These are phyloP conservation scores for Epichloe festucae DNA, from an alignment of 2,329 filamentous ascomycete genomes.

Conservation along the genomic window DNA sequence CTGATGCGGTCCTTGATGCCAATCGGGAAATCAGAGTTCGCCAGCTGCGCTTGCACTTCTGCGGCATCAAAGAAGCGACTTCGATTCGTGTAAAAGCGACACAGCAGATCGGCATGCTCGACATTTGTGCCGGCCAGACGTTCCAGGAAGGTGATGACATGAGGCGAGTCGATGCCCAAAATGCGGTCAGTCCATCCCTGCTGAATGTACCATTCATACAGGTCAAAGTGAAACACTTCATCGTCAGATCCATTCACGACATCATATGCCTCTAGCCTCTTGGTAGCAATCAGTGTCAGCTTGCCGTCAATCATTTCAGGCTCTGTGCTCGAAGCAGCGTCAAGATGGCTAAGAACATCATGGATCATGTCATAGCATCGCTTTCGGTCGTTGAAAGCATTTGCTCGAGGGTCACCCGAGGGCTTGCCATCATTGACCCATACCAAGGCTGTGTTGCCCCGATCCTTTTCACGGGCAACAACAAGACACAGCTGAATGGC, in stretches of 20 bases:
- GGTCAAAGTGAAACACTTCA: slow-evolving; percentile 85
- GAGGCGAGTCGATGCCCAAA: slow-evolving; percentile 70
- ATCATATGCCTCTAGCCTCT: slow-evolving; percentile 76
- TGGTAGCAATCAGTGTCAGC: slow-evolving; percentile 60
- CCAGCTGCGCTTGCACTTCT: slow-evolving; percentile 70
- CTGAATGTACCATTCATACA: slow-evolving; percentile 96
- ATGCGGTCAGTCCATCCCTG: slow-evolving; percentile 78
- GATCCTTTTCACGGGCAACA: slow-evolving; percentile 74
- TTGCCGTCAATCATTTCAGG: slow-evolving; percentile 68
- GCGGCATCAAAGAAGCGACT: slow-evolving; percentile 78
- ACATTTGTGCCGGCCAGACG: slow-evolving; percentile 60
- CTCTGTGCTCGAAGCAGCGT: slow-evolving; percentile 53
- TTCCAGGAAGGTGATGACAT: slow-evolving; percentile 75
- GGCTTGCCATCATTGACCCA: slow-evolving; percentile 83
- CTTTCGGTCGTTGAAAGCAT: slow-evolving; percentile 57
- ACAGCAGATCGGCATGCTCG: slow-evolving; percentile 78
- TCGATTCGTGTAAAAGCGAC: slow-evolving; percentile 81
- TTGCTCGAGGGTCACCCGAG: slow-evolving; percentile 53
- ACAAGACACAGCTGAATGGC: slow-evolving; percentile 77
- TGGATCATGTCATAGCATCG: slow-evolving; percentile 82
- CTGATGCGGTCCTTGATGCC: slow-evolving; percentile 76
- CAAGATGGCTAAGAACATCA: slow-evolving; percentile 64
- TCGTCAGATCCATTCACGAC: slow-evolving; percentile 82
- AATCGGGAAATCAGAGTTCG: slow-evolving; percentile 68
- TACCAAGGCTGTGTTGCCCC: slow-evolving; percentile 68